Evolutionary conservation across 2,329 filamentous ascomycete genomes (phyloP).

Genomic region (Metarhizium rileyi): DNA sequence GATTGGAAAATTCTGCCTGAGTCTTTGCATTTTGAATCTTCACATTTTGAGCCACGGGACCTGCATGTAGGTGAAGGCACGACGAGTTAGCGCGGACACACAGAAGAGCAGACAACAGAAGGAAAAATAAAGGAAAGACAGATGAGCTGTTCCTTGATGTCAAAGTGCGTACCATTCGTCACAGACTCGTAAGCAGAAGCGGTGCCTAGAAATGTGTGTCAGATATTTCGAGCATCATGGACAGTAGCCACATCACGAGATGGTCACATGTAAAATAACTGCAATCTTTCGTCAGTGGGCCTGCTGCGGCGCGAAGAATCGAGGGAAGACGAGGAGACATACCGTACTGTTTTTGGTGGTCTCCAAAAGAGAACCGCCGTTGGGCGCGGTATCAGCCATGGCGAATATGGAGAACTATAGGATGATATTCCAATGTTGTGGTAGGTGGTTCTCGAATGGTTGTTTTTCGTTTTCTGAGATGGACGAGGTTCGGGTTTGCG

Average conservation of each 20-base stretch:
- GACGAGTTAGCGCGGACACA: not conserved
- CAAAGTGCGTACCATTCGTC: conserved; percentile 26
- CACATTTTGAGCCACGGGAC: conserved; percentile 49
- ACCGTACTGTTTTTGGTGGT: conserved; percentile 46
- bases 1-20: conserved; percentile 44
- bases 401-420: conserved; percentile 2
- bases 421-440: conserved; percentile 3
- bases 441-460: too few species aligned
- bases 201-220: conserved; percentile 28
- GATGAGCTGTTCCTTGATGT: not conserved
- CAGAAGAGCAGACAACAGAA: not conserved
- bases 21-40: conserved; percentile 48
- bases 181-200: conserved; percentile 38
- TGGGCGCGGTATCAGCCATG: conserved; percentile 29
- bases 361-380: conserved; percentile 36
- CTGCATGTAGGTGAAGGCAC: conserved; percentile 24
- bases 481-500: conserved; percentile 5
- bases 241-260: not conserved
- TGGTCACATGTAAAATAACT: conserved; percentile 6
- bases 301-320: not conserved
- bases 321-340: conserved; percentile 17
- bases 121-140: not conserved
- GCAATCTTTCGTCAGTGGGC: not conserved
- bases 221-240: conserved; percentile 1
- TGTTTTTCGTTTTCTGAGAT: conserved; percentile 1